Base-by-base conservation (phyloP, 192 early-diverging fungal species). In the Chytriomyces sp. region DNA sequence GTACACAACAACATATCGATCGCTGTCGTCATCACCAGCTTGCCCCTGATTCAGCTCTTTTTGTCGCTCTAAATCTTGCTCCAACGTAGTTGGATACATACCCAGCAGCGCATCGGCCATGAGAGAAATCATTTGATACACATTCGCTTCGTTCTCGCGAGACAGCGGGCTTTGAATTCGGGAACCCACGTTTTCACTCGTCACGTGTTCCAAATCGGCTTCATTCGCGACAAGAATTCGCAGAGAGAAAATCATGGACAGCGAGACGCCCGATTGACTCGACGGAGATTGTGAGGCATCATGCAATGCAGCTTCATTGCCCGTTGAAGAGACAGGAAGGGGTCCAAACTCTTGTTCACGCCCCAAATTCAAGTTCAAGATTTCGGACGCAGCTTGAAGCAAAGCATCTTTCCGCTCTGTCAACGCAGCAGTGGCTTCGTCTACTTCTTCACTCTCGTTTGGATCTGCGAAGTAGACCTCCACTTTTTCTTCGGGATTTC, bases 281-380 rank as follows among this genome's bases (percentile, higher is more conserved):
- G 48, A 47, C 9, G 50, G 8, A 2, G 53, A 57, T 57, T 57
- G 53, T 3, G 53, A 57, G 53, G 53, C 53, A 57, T 57, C 53
- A 20, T 13, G 53, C 26, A 47, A 47, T 3, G 50, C 8, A 71
- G n/a, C 48, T 20, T 26, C 28, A 18, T 20, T 16, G 10, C 45
- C 9, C 16, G 53, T 57, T 57, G 16, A 13, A n/a, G 50, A 53
- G 8, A 26, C 18, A 20, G 57, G 57, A 16, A 23, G 13, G 26
- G 69, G 69, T 5, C 69, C 69, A 26, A 71, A 71, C 26, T 71
- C 69, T 24, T 71, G 69, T 13, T 71, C 69, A 26, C 69, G 46
- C n/a, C 69, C 69, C 10, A 71, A 18, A 1, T n/a, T n/a, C 7
- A 71, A 18, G 35, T 64, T 26, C 20, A 71, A 35, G 18, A 20